Base-by-base conservation (phyloP, 2,329 filamentous ascomycete genomes). In the Lasiodiplodia sp. region DNA sequence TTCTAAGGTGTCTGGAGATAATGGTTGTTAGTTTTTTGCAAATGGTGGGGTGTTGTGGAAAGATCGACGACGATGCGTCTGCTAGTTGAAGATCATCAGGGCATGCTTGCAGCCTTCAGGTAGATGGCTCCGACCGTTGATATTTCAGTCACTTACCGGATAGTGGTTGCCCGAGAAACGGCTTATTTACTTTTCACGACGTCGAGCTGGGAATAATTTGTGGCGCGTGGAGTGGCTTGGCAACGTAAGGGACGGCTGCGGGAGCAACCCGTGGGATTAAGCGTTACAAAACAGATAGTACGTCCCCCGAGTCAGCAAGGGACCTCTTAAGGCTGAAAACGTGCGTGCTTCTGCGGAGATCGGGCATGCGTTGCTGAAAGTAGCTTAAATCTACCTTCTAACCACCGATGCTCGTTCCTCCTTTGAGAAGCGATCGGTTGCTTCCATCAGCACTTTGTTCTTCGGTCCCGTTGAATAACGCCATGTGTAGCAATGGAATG, bases 301-400 rank as follows among this genome's bases (percentile, higher is more conserved):
- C 12, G n/a, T 21, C 23, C 10, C 18, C 16, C n/a, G 47, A 64
- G 25, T 34, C 40, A 64, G 60, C 47, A 64, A 64, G 60, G 60
- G 47, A 38, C 23, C 34, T 31, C 40, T 44, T 64, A 64, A n/a
- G 60, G 60, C 60, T 52, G 60, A 64, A n/a, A 64, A 51, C 52
- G 47, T 21, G 38, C 31, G n/a, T 18, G 60, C 18, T 57, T 34
- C 57, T 62, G 38, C 14, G 57, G 57, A 28, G 40, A 57, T 31
- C 40, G 37, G 40, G 31, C 31, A 40, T 58, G n/a, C 56, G 56
- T 44, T n/a, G 56, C 51, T 44, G 8, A 49, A 34, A 44, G n/a
- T 25, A 18, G 25, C 40, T 62, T 62, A 62, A 62, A 62, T 28
- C 47, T 51, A 62, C 28, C 40, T 34, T 31, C 10, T 31, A 47